These are phyloP conservation scores for Pleurotus pulmonarius DNA, from an alignment of 768 basidiomycete genomes.

Conservation along the genomic window DNA sequence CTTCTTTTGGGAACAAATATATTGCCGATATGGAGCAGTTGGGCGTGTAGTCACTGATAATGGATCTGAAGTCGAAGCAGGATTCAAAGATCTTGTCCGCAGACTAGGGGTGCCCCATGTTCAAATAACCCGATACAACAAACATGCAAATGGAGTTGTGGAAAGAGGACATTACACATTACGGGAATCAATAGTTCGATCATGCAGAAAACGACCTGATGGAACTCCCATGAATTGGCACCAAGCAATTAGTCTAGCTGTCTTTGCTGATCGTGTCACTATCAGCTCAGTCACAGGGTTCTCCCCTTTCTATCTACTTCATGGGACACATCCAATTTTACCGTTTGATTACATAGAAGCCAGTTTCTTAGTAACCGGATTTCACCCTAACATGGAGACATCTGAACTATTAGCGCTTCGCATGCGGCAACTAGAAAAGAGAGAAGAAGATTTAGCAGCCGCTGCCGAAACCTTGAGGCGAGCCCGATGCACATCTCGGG, in stretches of 20 bases:
- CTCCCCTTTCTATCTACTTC: slow-evolving; percentile 19
- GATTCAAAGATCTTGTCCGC: slow-evolving; percentile 10
- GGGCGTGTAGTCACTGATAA: slow-evolving; percentile 25
- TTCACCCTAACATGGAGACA: slow-evolving; percentile 8
- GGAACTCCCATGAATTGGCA: background rate
- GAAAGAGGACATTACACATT: slow-evolving; percentile 28
- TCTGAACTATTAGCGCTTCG: slow-evolving; percentile 18
- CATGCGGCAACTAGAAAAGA: slow-evolving; percentile 22
- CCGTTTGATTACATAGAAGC: slow-evolving; percentile 28
- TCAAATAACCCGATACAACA: slow-evolving; percentile 29
- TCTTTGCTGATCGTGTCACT: slow-evolving; percentile 18
- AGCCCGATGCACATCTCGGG: slow-evolving; percentile 15
- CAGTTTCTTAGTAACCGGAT: slow-evolving; percentile 23
- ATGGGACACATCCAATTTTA: slow-evolving; percentile 23
- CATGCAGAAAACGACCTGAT: background rate
- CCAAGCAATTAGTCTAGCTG: background rate
- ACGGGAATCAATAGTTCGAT: slow-evolving; percentile 23
- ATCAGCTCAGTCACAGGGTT: slow-evolving; percentile 15
- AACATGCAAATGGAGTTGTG: slow-evolving; percentile 31
- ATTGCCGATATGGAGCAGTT: slow-evolving; percentile 27
- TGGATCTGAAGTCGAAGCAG: slow-evolving; percentile 19
- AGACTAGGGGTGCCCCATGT: slow-evolving; percentile 19
- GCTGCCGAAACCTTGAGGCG: slow-evolving; percentile 15
- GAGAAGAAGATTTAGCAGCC: slow-evolving; percentile 13
- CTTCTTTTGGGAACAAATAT: slow-evolving; percentile 28